A percentile compares a stretch with the other conserved stretches of the same genome.
Evolutionary conservation across 169 alveolate species (phyloP).

Genomic region (Plasmodium knowlesi): DNA sequence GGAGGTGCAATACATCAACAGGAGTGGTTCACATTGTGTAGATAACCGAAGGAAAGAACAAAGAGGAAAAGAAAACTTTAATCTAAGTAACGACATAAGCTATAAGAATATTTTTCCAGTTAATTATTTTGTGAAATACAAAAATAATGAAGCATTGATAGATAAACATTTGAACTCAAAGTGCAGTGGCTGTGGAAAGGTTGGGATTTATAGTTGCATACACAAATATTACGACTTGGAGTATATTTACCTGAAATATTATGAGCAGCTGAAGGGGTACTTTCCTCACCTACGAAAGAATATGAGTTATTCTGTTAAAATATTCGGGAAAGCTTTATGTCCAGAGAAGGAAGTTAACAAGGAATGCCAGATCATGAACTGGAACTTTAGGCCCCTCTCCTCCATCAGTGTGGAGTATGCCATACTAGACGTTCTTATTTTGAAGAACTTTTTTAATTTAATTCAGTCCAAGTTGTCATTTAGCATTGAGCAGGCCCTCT

Average conservation of each 20-base stretch:
- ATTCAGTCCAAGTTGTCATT: constrained; percentile 47
- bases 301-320: constrained; percentile 32
- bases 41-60: not conserved
- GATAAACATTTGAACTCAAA: constrained; percentile 36
- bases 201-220: constrained; percentile 66
- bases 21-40: not conserved
- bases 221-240: constrained; percentile 68
- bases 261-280: constrained; percentile 26
- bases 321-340: constrained; percentile 47
- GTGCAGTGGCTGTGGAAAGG: constrained; percentile 28
- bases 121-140: constrained; percentile 47
- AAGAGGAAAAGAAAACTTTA: not conserved
- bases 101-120: constrained; percentile 59
- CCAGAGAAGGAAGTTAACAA: constrained; percentile 66
- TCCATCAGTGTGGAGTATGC: constrained; percentile 62
- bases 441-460: constrained; percentile 45
- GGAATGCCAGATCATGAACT: constrained; percentile 50
- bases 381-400: constrained; percentile 68
- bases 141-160: constrained; percentile 20
- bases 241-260: constrained; percentile 40
- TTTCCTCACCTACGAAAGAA: constrained; percentile 55
- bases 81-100: constrained; percentile 32
- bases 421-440: constrained; percentile 52
- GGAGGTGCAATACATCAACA: not conserved
- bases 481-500: constrained; percentile 28